phyloP scores from a whole-genome alignment of 2,329 filamentous ascomycete genomes.

The Neonectria neomacrospora region DNA sequence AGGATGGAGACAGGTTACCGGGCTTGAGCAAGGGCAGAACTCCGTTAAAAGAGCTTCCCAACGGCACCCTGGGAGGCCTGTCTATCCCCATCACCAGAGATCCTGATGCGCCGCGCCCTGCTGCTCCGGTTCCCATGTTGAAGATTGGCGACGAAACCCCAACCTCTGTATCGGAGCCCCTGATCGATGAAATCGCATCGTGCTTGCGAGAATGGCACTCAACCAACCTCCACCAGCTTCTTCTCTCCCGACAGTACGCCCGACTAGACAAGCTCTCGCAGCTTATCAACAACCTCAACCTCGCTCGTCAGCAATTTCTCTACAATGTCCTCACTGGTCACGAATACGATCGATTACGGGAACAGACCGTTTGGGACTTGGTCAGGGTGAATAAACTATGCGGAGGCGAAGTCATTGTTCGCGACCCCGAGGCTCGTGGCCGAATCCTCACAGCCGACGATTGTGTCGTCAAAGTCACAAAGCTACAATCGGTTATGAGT shows the following conservation, averaged over 20 bases:
- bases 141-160: constrained; percentile 98
- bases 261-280: constrained; percentile 83
- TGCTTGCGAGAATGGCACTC: constrained; percentile 99
- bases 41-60: constrained; percentile 52
- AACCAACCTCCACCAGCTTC: constrained; percentile 91
- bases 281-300: constrained; percentile 84
- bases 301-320: constrained; percentile 87
- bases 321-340: constrained; percentile 92
- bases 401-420: constrained; percentile 92
- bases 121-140: constrained; percentile 94
- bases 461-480: constrained; percentile 90
- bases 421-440: constrained; percentile 84
- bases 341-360: constrained; percentile 83
- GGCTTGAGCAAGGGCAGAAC: constrained; percentile 42
- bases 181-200: constrained; percentile 97
- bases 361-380: constrained; percentile 94
- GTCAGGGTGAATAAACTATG: constrained; percentile 95
- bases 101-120: constrained; percentile 77
- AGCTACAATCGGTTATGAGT: constrained; percentile 95
- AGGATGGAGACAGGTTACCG: constrained; percentile 45
- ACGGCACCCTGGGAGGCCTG: constrained; percentile 55
- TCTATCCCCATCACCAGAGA: constrained; percentile 67
- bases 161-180: constrained; percentile 85
- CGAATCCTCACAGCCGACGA: constrained; percentile 91
- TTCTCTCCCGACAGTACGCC: constrained; percentile 84